Base-by-base conservation (phyloP, 2,329 filamentous ascomycete species). In the Talaromyces piceae region DNA sequence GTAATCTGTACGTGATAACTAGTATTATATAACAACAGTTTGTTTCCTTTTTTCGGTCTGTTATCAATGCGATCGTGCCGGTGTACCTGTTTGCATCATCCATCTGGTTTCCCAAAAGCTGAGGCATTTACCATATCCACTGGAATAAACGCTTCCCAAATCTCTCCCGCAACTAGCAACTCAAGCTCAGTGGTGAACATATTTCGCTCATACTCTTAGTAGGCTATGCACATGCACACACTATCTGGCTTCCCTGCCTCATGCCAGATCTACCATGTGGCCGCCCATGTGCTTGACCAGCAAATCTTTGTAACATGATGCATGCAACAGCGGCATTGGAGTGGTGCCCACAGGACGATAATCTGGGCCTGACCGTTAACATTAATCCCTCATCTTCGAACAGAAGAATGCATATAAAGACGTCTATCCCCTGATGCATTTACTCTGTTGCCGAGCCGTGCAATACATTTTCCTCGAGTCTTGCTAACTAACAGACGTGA, bases 191-290 rank as follows among this genome's bases (percentile, higher is more conserved):
- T 31, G 41, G 48, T 12, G n/a, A 26, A 16, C 18, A 46, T 11
- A 46, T 46, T 28, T 51, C 49, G 25, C 49, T 46, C 49, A 46
- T 51, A 51, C 3, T 45, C 20, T n/a, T n/a, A n/a, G n/a, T n/a
- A n/a, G n/a, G n/a, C n/a, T n/a, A n/a, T n/a, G 7, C 22, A 41
- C 39, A 41, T n/a, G 5, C 23, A 22, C 13, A 33, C 13, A 16
- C 12, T 33, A n/a, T 16, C 28, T 13, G 28, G 11, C n/a, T 16
- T 18, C n/a, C 9, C 4, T 43, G 11, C 18, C 8, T n/a, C 4
- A 25, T 13, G 39, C 5, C 6, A 22, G 39, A 43, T 43, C 39
- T 3, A 12, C 39, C 39, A 43, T 43, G 39, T 43, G 39, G 39
- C 20, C 39, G 2, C 20, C 39, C 39, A 43, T 43, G 39, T 43